Percentiles rank a stretch among this genome's conserved stretches.
phyloP scores from a whole-genome alignment of 768 basidiomycete species.

The Mycena alexandri region DNA sequence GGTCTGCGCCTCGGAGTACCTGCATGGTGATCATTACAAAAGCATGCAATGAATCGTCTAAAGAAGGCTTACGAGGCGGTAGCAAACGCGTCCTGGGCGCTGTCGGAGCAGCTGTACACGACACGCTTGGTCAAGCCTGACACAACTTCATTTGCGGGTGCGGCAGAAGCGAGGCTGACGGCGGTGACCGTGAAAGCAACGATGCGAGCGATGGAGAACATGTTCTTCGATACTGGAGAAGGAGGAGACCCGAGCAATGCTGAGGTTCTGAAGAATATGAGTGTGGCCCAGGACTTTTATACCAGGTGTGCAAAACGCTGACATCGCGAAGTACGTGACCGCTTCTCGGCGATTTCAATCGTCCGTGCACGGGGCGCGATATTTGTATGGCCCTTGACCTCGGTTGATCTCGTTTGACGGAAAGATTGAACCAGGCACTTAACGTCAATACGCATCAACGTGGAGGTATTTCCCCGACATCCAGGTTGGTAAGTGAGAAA shows the following conservation, averaged over 20 bases:
- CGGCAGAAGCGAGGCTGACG: background rate
- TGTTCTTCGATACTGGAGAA: background rate
- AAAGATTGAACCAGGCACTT: background rate
- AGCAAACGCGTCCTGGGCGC: background rate
- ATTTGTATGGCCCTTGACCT: background rate
- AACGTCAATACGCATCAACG: background rate
- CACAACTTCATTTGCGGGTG: background rate
- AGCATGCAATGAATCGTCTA: background rate
- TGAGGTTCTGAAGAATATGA: background rate
- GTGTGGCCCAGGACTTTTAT: background rate
- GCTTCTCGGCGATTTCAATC: background rate
- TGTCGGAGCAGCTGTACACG: background rate
- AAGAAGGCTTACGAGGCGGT: background rate
- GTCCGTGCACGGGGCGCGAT: background rate
- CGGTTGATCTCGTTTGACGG: background rate
- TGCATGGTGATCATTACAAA: background rate
- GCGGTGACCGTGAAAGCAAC: background rate
- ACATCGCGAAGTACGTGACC: background rate
- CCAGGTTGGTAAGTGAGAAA: background rate
- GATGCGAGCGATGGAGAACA: background rate
- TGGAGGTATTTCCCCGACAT: background rate
- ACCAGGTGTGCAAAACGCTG: background rate
- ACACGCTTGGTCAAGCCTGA: background rate
- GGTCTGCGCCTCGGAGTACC: constrained; percentile 1
- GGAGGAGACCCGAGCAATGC: background rate